Evolutionary conservation across 345 rosid genomes (phyloP).

Genomic region (Eucalyptus globulus): DNA sequence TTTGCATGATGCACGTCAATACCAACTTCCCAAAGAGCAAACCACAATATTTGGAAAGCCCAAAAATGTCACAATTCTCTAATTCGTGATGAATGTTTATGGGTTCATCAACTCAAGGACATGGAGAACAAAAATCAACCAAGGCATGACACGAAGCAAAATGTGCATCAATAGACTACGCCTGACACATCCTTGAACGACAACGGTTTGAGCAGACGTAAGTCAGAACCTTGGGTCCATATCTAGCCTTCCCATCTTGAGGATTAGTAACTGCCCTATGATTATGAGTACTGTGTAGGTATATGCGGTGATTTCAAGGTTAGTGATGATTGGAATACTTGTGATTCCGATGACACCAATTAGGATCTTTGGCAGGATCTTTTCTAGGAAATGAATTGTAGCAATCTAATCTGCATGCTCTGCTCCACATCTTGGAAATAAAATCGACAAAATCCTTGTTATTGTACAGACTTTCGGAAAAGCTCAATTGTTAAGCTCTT

Average conservation of each 20-base stretch:
- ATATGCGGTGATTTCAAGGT: rapidly evolving
- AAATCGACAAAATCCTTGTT: not conserved
- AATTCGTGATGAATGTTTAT: not conserved
- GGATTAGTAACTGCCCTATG: rapidly evolving
- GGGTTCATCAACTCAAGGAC: not conserved
- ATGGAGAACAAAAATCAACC: not conserved
- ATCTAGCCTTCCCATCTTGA: not conserved
- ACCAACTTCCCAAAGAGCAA: not conserved
- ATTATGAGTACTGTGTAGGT: not conserved
- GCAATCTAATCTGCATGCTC: not conserved
- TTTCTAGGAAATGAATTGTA: not conserved
- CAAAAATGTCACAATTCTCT: not conserved
- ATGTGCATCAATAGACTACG: not conserved
- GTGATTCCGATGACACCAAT: not conserved
- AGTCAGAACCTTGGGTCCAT: not conserved
- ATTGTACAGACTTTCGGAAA: too few species aligned
- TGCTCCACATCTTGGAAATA: not conserved
- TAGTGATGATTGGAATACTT: not conserved
- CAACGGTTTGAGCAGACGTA: not conserved
- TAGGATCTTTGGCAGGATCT: not conserved
- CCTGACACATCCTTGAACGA: not conserved
- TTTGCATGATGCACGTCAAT: not conserved
- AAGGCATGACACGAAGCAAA: not conserved
- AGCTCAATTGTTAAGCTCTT: too few species aligned
- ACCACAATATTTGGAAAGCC: not conserved